Conservation (phyloP, 495 filamentous ascomycete genomes). For the Margaritispora aquatica region DNA sequence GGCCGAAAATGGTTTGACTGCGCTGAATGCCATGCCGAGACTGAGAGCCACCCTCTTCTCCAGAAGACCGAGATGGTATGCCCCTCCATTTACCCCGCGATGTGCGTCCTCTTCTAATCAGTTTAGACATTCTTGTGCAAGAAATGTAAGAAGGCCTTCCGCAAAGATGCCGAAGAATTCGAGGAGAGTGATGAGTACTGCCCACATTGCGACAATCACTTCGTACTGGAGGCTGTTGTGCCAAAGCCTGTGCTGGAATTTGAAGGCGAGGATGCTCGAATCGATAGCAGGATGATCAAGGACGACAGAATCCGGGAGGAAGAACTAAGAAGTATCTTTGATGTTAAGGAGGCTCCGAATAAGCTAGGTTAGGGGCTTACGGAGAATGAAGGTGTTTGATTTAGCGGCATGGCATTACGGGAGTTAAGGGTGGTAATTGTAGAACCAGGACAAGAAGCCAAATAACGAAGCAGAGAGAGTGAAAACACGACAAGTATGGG, state of each 20-base stretch:
- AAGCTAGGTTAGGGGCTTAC: constrained; percentile 56
- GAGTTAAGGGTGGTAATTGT: not conserved
- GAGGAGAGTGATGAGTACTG: constrained; percentile 99
- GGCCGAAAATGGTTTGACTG: constrained; percentile 98
- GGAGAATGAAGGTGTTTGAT: constrained; percentile 10
- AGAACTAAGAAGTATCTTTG: constrained; percentile 61
- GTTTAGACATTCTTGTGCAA: constrained; percentile 74
- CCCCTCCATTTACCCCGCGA: not conserved
- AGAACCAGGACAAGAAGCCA: too few relatives aligned
- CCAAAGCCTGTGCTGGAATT: constrained; percentile 74
- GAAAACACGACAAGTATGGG: not conserved
- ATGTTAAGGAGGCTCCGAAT: constrained; percentile 63
- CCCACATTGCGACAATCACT: constrained; percentile 99
- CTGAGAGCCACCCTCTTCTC: constrained; percentile 65
- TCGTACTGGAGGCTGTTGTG: constrained; percentile 79
- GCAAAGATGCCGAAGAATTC: constrained; percentile 85
- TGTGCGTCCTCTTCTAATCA: not conserved
- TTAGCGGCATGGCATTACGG: constrained; percentile 21
- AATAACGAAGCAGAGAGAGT: not conserved
- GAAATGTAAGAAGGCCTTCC: constrained; percentile 97
- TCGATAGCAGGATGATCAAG: constrained; percentile 85
- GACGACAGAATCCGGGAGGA: constrained; percentile 73
- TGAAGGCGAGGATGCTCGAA: constrained; percentile 82
- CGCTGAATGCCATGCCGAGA: constrained; percentile 86
- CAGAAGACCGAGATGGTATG: constrained; percentile 78